Evolutionary conservation across 345 rosid species (phyloP).

Genomic region (Erodium maritimum): DNA sequence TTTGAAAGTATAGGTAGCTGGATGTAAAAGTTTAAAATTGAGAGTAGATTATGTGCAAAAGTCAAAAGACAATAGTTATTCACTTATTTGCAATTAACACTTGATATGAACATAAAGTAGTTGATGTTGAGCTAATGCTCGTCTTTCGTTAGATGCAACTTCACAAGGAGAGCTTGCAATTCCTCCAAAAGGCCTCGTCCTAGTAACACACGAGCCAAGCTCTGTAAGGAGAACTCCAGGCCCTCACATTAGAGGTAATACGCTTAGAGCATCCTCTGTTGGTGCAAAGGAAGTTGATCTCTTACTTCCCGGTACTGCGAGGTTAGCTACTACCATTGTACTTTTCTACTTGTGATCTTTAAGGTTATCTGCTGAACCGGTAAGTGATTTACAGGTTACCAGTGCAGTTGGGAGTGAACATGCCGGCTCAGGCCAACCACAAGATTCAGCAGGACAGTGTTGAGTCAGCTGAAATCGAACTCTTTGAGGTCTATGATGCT

Average conservation of each 20-base stretch:
- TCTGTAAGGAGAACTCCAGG: constrained; percentile 60
- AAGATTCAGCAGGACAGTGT: constrained; percentile 32
- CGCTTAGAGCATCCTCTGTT: constrained; percentile 54
- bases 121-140: constrained; percentile 3
- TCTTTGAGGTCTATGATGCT: constrained; percentile 62
- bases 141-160: constrained; percentile 23
- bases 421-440: constrained; percentile 70
- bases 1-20: too few relatives aligned
- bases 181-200: constrained; percentile 51
- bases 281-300: constrained; percentile 88
- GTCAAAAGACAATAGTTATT: too few relatives aligned
- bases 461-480: constrained; percentile 41
- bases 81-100: too few relatives aligned
- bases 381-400: too few relatives aligned
- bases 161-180: constrained; percentile 38
- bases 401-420: constrained; percentile 7
- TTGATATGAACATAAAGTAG: not conserved
- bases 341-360: too few relatives aligned
- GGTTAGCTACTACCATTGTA: constrained; percentile 23
- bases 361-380: too few relatives aligned
- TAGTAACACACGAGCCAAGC: constrained; percentile 72
- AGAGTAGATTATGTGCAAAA: too few relatives aligned
- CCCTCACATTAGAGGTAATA: constrained; percentile 74
- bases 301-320: constrained; percentile 69
- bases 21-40: too few relatives aligned